phyloP scores from a whole-genome alignment of 2,329 filamentous ascomycete species.

The Sporothrix luriei region DNA sequence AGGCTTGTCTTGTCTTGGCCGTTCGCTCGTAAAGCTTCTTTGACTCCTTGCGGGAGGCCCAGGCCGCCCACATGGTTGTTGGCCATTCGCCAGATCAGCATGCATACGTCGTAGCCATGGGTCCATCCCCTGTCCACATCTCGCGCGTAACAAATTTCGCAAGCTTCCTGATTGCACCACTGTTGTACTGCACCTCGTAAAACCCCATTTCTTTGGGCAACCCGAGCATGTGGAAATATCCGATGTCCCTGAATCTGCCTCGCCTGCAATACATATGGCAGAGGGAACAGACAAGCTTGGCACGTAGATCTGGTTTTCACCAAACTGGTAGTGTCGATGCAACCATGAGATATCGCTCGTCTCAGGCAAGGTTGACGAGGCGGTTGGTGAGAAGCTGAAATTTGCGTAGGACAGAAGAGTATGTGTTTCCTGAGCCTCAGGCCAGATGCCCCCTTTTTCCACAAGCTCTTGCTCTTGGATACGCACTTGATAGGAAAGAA shows the following conservation, averaged over 20 bases:
- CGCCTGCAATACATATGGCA: not conserved
- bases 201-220: not conserved
- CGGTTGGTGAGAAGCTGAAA: not conserved
- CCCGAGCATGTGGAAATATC: not conserved
- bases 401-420: not conserved
- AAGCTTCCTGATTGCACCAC: not conserved
- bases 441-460: not conserved
- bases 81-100: constrained; percentile 16
- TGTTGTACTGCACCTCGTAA: not conserved
- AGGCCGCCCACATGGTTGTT: constrained; percentile 11
- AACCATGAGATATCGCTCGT: not conserved
- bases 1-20: constrained; percentile 27
- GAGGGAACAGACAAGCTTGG: not conserved
- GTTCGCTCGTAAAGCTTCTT: constrained; percentile 19
- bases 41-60: not conserved
- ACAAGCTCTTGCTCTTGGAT: no score
- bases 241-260: constrained; percentile 12
- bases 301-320: constrained; percentile 4
- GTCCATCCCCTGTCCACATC: not conserved
- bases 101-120: no score
- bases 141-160: not conserved
- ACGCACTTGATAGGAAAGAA: not conserved
- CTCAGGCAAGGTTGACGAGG: constrained; percentile 15
- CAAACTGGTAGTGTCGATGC: not conserved
- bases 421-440: not conserved